Evolutionary conservation across 352 stramenopile species (phyloP).

Genomic region (Pelagophyceae sp.): DNA sequence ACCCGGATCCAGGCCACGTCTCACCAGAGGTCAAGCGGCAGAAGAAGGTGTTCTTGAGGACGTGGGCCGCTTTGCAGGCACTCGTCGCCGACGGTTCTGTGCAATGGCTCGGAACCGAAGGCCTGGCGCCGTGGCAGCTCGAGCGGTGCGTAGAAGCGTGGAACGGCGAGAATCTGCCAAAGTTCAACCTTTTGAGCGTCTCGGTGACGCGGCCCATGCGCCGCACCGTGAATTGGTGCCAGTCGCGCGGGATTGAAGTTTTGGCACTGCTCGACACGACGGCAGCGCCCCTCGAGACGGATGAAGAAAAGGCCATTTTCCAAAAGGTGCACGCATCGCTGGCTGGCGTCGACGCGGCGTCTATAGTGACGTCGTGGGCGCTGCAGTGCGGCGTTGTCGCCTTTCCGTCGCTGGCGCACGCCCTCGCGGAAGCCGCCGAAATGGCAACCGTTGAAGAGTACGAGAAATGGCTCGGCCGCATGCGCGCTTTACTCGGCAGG

Average conservation of each 20-base stretch:
- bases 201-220: not conserved
- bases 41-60: not conserved
- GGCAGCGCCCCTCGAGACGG: not conserved
- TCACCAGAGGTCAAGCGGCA: not conserved
- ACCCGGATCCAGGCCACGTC: not conserved
- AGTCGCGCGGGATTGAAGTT: not conserved
- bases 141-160: not conserved
- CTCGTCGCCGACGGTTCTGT: not conserved
- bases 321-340: not conserved
- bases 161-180: not conserved
- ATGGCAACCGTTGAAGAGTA: not conserved
- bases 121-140: constrained; percentile 5
- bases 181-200: not conserved
- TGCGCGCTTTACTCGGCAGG: not conserved
- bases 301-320: not conserved
- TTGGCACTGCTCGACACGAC: not conserved
- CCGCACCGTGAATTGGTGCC: not conserved
- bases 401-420: not conserved
- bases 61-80: not conserved
- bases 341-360: not conserved
- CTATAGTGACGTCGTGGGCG: not conserved
- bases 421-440: not conserved
- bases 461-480: not conserved
- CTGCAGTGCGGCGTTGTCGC: not conserved
- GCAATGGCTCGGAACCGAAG: not conserved